A percentile compares a stretch with the other conserved stretches of the same genome.
Conservation (phyloP, 2,329 filamentous ascomycete genomes). For the Byssochlamys sp. region DNA sequence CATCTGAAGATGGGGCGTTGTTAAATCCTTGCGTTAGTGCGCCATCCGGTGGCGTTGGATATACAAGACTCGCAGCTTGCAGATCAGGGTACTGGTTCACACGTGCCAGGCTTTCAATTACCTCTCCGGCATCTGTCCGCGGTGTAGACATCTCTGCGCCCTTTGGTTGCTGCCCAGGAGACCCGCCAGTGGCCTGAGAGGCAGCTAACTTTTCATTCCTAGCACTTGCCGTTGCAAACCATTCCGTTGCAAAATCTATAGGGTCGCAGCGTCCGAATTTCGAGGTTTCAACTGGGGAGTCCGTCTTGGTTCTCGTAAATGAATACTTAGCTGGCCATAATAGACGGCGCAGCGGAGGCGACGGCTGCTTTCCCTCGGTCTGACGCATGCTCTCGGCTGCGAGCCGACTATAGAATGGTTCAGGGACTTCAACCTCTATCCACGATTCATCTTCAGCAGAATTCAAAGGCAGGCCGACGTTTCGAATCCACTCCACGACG, state of each 20-base stretch:
- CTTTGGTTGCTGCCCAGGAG: slow-evolving; percentile 16
- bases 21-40: slow-evolving; percentile 23
- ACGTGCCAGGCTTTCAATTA: slow-evolving; percentile 30
- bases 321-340: slow-evolving; percentile 37
- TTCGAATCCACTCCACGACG: slow-evolving; percentile 28
- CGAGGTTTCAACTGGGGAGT: slow-evolving; percentile 7
- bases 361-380: slow-evolving; percentile 17
- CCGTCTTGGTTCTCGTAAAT: slow-evolving; percentile 26
- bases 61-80: slow-evolving; percentile 36
- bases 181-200: slow-evolving; percentile 5
- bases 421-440: slow-evolving; percentile 35
- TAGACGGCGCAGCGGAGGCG: slow-evolving; percentile 30
- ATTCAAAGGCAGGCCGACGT: slow-evolving; percentile 25
- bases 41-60: slow-evolving; percentile 47
- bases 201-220: slow-evolving; percentile 9
- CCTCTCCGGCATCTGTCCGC: slow-evolving; percentile 18
- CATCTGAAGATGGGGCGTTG: slow-evolving; percentile 19
- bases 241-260: slow-evolving; percentile 34
- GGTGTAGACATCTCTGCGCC: slow-evolving; percentile 16
- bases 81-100: slow-evolving; percentile 32
- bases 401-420: slow-evolving; percentile 29
- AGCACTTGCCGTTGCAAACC: slow-evolving; percentile 23
- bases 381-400: slow-evolving; percentile 23
- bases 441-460: slow-evolving; percentile 24
- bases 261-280: slow-evolving; percentile 23